A percentile compares a stretch with the other conserved stretches of the same genome.
phyloP scores from a whole-genome alignment of 345 rosid genomes.

The Eucalyptus victrix region DNA sequence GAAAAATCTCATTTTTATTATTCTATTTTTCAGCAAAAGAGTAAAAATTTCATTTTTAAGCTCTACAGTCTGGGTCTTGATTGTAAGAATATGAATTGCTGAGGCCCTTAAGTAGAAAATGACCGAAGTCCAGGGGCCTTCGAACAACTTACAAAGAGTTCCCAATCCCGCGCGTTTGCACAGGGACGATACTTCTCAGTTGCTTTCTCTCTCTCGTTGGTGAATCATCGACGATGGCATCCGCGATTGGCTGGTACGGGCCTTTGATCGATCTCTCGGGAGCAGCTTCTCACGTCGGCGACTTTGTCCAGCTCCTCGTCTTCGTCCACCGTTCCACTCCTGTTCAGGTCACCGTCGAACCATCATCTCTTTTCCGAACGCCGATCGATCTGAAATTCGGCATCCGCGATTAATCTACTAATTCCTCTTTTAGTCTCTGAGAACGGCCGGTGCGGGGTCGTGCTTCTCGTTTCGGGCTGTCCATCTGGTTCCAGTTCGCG shows the following conservation, averaged over 20 bases:
- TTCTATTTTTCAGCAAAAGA: neutral
- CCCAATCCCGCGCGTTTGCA: neutral
- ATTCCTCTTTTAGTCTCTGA: neutral
- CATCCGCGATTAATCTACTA: neutral
- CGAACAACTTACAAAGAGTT: neutral
- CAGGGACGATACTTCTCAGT: neutral
- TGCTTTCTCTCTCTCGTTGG: neutral
- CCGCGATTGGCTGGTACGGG: slow-evolving; percentile 40
- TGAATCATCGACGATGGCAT: neutral
- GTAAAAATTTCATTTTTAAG: neutral
- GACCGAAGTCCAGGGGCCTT: neutral
- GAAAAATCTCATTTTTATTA: neutral
- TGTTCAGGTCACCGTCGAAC: slow-evolving; percentile 19
- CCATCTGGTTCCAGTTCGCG: neutral
- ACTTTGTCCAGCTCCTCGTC: slow-evolving; percentile 49
- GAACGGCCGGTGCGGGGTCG: neutral
- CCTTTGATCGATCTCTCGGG: slow-evolving; percentile 33
- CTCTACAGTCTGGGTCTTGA: neutral
- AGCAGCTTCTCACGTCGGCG: slow-evolving; percentile 28
- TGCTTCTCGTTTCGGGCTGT: neutral
- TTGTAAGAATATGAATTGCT: neutral
- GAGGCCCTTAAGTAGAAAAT: neutral
- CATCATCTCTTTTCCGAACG: neutral
- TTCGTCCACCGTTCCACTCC: slow-evolving; percentile 40
- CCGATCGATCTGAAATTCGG: neutral